Evolutionary conservation across 495 filamentous ascomycete species (phyloP).

Genomic region (Penicillium pulvis): DNA sequence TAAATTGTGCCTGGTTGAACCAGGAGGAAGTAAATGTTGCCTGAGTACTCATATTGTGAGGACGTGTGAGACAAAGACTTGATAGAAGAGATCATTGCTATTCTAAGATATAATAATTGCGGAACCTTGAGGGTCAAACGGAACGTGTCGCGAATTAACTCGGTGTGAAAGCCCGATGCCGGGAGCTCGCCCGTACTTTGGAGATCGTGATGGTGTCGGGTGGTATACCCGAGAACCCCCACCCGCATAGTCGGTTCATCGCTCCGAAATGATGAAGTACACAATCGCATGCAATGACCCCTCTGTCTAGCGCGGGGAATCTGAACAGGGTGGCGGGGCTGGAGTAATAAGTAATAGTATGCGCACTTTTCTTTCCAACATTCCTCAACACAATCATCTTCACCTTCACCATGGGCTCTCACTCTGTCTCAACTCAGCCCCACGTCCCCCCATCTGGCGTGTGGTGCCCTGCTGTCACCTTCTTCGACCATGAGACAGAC

Average conservation of each 20-base stretch:
- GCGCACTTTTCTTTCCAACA: too few relatives aligned
- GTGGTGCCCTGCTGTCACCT: constrained; percentile 35
- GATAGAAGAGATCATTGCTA: not conserved
- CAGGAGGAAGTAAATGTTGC: constrained; percentile 15
- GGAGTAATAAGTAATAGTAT: not conserved
- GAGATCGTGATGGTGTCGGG: not conserved
- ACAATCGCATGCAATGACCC: too few relatives aligned
- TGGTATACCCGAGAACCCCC: not conserved
- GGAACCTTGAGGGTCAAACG: not conserved
- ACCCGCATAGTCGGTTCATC: not conserved
- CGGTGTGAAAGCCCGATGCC: not conserved
- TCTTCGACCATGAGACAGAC: constrained; percentile 58
- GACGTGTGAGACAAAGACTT: not conserved
- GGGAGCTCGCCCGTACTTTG: not conserved
- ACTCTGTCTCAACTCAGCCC: constrained; percentile 23
- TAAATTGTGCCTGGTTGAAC: constrained; percentile 27
- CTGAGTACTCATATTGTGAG: not conserved
- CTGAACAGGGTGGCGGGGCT: not conserved
- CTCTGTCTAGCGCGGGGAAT: not conserved
- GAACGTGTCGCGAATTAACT: not conserved
- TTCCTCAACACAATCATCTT: too few relatives aligned
- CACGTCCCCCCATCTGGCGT: constrained; percentile 23
- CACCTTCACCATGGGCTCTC: constrained; percentile 8
- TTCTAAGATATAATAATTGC: not conserved
- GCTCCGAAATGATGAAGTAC: not conserved